phyloP scores from a whole-genome alignment of 768 basidiomycete genomes.

The Tricholoma bakamatsutake region DNA sequence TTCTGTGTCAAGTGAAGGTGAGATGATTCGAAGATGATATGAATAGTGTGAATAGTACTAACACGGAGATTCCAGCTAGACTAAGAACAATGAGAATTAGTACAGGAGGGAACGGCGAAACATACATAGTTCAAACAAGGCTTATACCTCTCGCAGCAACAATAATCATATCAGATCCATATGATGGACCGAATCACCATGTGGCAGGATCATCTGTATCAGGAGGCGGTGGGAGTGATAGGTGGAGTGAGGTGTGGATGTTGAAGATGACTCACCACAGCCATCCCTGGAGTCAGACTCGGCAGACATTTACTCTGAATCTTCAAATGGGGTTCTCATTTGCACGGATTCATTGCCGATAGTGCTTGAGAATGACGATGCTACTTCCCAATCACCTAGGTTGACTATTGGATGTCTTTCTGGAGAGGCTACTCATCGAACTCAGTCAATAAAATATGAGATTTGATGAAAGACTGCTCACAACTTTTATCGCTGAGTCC shows the following conservation, averaged over 20 bases:
- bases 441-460: slow-evolving; percentile 1
- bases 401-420: neutral
- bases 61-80: slow-evolving; percentile 1
- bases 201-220: slow-evolving; percentile 4
- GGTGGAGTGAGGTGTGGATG: slow-evolving; percentile 1
- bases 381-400: slow-evolving; percentile 1
- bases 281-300: neutral
- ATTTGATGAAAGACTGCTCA: slow-evolving; percentile 1
- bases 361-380: slow-evolving; percentile 1
- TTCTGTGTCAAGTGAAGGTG: neutral
- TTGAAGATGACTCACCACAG: slow-evolving; percentile 1
- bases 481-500: neutral
- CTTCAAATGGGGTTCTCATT: slow-evolving; percentile 1
- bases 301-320: neutral
- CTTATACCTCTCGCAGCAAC: neutral
- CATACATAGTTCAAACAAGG: neutral
- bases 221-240: neutral
- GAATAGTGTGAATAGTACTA: neutral
- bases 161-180: slow-evolving; percentile 3
- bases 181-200: slow-evolving; percentile 1
- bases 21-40: neutral
- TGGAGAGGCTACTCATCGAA: slow-evolving; percentile 2
- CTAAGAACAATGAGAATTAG: neutral
- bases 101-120: neutral
- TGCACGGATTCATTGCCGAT: slow-evolving; percentile 1